These are phyloP conservation scores for Heliosperma pusillum DNA, from an alignment of 148 eudicot genomes.

Conservation along the genomic window DNA sequence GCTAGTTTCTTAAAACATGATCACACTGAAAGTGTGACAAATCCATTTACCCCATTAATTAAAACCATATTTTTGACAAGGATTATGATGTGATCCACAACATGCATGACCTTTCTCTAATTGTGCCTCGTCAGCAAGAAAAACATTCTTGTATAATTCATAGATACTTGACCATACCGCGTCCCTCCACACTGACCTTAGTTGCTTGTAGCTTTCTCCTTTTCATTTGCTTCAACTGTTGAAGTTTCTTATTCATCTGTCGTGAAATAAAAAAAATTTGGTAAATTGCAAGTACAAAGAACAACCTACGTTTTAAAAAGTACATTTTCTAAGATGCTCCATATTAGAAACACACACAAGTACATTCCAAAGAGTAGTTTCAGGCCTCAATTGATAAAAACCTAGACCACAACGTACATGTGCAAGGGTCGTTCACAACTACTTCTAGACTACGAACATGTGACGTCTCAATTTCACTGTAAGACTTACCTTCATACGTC, in stretches of 20 bases:
- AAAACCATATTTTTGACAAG: no score
- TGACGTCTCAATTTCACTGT: neutral
- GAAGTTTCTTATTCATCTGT: constrained; percentile 92
- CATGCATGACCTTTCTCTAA: neutral
- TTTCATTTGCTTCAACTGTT: constrained; percentile 75
- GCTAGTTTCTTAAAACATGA: no score
- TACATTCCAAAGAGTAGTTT: no score
- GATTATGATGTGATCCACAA: neutral
- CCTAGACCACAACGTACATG: neutral
- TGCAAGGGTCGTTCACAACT: neutral
- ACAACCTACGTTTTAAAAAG: no score
- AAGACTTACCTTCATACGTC: constrained; percentile 65
- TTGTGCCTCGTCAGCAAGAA: neutral
- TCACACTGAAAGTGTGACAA: no score
- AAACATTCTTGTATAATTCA: constrained; percentile 12
- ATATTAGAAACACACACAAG: no score
- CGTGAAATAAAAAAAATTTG: neutral
- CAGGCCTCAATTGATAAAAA: neutral
- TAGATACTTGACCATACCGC: constrained; percentile 91
- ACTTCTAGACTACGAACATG: neutral
- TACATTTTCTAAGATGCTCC: no score
- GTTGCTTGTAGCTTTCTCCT: constrained; percentile 95
- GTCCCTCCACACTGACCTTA: constrained; percentile 90
- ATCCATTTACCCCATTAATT: no score
- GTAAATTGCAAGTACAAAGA: neutral